Base-by-base conservation (phyloP, 805 yeast genomes). In the Ogataea zsoltii region DNA sequence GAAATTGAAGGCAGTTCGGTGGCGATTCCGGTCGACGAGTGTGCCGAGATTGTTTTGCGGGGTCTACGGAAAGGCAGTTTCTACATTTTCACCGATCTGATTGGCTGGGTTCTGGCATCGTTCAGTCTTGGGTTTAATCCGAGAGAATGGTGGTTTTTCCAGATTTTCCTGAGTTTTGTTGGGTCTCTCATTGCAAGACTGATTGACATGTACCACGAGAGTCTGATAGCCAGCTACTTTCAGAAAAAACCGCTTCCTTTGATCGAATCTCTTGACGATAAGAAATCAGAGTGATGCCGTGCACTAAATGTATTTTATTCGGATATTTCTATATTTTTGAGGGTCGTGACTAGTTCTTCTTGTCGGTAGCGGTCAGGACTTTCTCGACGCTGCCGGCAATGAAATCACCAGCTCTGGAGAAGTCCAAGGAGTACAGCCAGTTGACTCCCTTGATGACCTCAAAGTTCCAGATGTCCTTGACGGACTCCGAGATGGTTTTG, bases 1-100 rank as follows among this genome's bases (percentile, higher is more conserved):
- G 67, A 66, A 26, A 88, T 94, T 28, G 99, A 94, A 65, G 99
- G 98, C 1, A 75, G 95, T 1, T 85, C 95, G 4, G 63, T 58
- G 4, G 81, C 97, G 1, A 83, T 88, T 7, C 57, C 82, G 1
- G 83, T 86, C 7, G 82, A 77, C 14, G 70, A 71, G 36, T 89
- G 95, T 58, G 84, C 92, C 9, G 70, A 72, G 15, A 71, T 75
- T 7, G 75, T 94, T 1, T 56, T 88, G 13, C 65, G 67, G 44
- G 68, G 75, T 50, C 67, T 94, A 25, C 72, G 74, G 21, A 61
- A 66, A 14, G 97, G 97, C 1, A 75, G 82, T 43, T 83, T 85
- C 46, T 81, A 85, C 40, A 72, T 91, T 9, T 82, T 82, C 40
- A 92, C 97, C 0, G 99, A 94, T 64, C 67, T 79, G 14, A 77